Evolutionary conservation across 108 stramenopile species (phyloP).

Genomic region (Nitzschia sp.): DNA sequence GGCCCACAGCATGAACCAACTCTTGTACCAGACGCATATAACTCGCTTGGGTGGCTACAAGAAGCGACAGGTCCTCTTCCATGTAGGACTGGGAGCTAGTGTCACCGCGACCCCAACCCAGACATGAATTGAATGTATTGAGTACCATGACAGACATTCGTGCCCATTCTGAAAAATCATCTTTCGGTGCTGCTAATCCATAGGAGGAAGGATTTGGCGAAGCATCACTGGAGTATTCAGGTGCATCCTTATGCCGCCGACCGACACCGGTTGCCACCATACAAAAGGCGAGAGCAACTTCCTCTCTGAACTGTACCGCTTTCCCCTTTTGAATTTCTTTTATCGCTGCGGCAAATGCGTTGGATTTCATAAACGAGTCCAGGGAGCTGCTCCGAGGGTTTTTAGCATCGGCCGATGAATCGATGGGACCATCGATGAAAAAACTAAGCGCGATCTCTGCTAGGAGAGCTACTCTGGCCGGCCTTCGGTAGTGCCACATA

Average conservation of each 20-base stretch:
- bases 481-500: constrained; percentile 40
- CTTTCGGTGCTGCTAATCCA: constrained; percentile 17
- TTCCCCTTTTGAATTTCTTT: constrained; percentile 21
- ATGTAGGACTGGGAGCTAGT: constrained; percentile 18
- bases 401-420: constrained; percentile 2
- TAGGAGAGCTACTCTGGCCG: constrained; percentile 52
- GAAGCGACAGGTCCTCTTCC: constrained; percentile 45
- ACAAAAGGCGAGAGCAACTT: constrained; percentile 41
- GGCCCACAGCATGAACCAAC: constrained; percentile 36
- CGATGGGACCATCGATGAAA: constrained; percentile 65
- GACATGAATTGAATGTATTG: constrained; percentile 33
- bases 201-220: neutral
- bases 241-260: constrained; percentile 23
- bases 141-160: constrained; percentile 32
- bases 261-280: constrained; percentile 42
- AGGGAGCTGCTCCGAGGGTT: constrained; percentile 19
- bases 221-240: constrained; percentile 6
- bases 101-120: constrained; percentile 17
- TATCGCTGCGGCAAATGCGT: constrained; percentile 4
- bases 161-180: constrained; percentile 45
- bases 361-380: constrained; percentile 23
- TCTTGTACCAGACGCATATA: constrained; percentile 46
- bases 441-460: constrained; percentile 65
- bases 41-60: constrained; percentile 31
- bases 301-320: constrained; percentile 25